These are phyloP conservation scores for Handroanthus guayacan DNA, from an alignment of 257 asterid genomes.

Conservation along the genomic window DNA sequence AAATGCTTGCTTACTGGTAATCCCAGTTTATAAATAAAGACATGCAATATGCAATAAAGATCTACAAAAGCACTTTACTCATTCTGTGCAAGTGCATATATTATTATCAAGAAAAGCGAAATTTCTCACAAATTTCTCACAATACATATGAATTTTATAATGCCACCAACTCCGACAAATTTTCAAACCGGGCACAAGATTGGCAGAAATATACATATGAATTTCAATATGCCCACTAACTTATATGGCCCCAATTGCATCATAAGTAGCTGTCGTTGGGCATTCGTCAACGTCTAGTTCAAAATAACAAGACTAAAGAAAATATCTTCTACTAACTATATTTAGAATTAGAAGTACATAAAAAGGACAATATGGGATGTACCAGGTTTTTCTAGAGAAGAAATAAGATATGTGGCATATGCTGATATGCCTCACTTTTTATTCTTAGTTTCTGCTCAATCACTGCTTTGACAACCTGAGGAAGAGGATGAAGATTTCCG, in stretches of 20 bases:
- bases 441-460: too few relatives aligned
- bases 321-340: not conserved
- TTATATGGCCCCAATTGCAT: not conserved
- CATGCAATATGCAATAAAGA: not conserved
- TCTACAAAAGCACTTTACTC: not conserved
- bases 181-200: too few relatives aligned
- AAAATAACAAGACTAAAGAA: not conserved
- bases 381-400: not conserved
- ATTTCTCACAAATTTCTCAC: too few relatives aligned
- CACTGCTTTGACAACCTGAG: not conserved
- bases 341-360: too few relatives aligned
- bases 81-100: too few relatives aligned
- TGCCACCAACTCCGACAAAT: too few relatives aligned
- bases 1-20: not conserved
- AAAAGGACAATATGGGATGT: too few relatives aligned
- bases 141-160: too few relatives aligned
- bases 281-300: not conserved
- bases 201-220: not conserved
- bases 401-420: too few relatives aligned
- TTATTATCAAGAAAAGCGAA: not conserved
- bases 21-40: not conserved
- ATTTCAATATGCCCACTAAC: conserved; percentile 20
- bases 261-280: not conserved
- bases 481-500: not conserved
- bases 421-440: too few relatives aligned